phyloP scores from a whole-genome alignment of 305 asterid species.

The Fraxinus dipetala region DNA sequence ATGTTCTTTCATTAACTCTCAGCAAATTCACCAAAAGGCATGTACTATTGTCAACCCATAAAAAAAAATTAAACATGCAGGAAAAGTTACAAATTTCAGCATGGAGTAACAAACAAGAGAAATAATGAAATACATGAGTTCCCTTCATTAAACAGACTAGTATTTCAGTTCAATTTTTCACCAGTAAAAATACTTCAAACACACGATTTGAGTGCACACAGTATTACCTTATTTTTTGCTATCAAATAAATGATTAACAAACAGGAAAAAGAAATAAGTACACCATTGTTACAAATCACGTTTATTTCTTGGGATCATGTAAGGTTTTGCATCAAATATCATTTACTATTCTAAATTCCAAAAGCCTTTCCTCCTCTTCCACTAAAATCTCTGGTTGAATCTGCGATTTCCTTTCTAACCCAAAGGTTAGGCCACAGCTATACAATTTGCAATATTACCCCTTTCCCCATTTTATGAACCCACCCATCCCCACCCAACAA shows the following conservation, averaged over 20 bases:
- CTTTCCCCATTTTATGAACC: background rate
- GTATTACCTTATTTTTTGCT: background rate
- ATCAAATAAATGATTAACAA: background rate
- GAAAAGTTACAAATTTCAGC: background rate
- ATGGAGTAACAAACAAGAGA: background rate
- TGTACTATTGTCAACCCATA: background rate
- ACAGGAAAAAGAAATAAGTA: background rate
- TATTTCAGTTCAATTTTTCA: background rate
- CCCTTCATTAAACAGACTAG: background rate
- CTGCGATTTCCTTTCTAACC: background rate
- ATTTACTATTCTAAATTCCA: background rate
- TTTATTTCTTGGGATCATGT: background rate
- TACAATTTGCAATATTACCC: background rate
- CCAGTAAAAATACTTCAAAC: background rate
- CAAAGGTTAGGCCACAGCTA: background rate
- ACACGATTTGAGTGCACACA: background rate
- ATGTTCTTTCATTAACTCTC: background rate
- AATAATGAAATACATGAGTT: background rate
- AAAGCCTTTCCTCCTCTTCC: background rate
- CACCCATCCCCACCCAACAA: background rate
- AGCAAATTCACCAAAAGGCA: constrained; percentile 45
- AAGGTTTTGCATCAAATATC: background rate
- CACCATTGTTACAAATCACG: background rate
- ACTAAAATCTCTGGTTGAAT: background rate
- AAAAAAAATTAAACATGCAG: background rate